Percentiles rank a stretch among this genome's conserved stretches.
Evolutionary conservation across 106 monocot genomes (phyloP).

Genomic region (Dendrobium catenatum): DNA sequence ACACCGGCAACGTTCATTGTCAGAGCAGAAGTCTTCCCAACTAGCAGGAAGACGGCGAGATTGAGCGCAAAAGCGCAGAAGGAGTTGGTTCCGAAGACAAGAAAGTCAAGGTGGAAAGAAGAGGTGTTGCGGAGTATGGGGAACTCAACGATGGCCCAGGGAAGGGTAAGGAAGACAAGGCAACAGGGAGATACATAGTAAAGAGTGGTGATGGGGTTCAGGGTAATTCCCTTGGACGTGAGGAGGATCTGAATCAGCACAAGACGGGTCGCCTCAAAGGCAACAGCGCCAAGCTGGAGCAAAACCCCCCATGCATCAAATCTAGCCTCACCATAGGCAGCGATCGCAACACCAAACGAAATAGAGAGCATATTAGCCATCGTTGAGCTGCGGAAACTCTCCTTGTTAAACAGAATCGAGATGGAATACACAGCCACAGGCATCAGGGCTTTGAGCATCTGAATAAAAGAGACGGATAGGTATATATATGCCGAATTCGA

Average conservation of each 20-base stretch:
- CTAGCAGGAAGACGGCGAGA: constrained; percentile 21
- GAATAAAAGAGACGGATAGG: constrained; percentile 15
- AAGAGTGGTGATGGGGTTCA: constrained; percentile 19
- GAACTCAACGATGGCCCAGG: constrained; percentile 19
- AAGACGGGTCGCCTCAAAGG: constrained; percentile 14
- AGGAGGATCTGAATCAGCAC: constrained; percentile 22
- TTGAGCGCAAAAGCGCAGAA: constrained; percentile 21
- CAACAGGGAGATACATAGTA: constrained; percentile 22
- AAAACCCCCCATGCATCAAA: constrained; percentile 14
- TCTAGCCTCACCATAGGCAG: constrained; percentile 20
- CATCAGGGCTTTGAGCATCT: constrained; percentile 20
- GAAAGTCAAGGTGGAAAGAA: constrained; percentile 12
- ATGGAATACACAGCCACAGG: constrained; percentile 21
- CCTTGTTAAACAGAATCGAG: constrained; percentile 16
- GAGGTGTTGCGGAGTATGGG: constrained; percentile 2
- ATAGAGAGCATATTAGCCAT: constrained; percentile 21
- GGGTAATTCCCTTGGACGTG: constrained; percentile 12
- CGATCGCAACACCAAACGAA: constrained; percentile 21
- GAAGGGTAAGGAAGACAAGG: constrained; percentile 11
- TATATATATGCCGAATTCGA: constrained; percentile 13
- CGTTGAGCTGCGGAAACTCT: constrained; percentile 11
- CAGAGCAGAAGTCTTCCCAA: constrained; percentile 20
- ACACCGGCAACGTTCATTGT: constrained; percentile 24
- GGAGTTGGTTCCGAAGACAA: constrained; percentile 19
- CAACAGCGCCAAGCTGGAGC: constrained; percentile 19